A percentile compares a stretch with the other conserved stretches of the same genome.
Conservation (phyloP, 164 flowering plant genomes). For the Sedum album region DNA sequence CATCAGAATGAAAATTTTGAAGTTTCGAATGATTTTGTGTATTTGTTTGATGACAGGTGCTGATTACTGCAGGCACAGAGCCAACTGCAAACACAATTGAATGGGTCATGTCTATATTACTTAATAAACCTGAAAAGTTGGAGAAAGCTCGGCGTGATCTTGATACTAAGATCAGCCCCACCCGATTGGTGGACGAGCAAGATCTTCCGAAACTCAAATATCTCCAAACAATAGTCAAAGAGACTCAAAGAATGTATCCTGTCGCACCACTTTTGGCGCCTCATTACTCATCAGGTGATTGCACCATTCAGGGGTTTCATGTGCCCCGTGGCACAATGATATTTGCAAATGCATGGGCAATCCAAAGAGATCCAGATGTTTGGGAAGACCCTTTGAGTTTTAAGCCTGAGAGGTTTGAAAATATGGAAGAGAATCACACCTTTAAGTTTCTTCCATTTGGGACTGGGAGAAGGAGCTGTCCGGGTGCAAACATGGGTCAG, state of each 20-base stretch:
- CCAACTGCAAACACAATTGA: too few species aligned
- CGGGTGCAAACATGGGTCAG: background rate
- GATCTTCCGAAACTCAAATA: background rate
- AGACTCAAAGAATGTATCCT: background rate
- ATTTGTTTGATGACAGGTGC: too few species aligned
- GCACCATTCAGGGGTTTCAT: too few species aligned
- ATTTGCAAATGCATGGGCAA: too few species aligned
- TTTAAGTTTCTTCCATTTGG: conserved; percentile 5
- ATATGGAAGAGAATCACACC: background rate
- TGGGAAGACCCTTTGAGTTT: conserved; percentile 5
- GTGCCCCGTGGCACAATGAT: too few species aligned
- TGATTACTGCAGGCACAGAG: too few species aligned
- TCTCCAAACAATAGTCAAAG: background rate
- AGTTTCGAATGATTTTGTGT: too few species aligned
- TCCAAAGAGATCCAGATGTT: background rate
- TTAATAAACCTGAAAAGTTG: too few species aligned
- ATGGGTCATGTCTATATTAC: too few species aligned
- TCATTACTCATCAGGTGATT: background rate
- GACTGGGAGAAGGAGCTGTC: conserved; percentile 7
- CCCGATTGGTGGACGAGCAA: background rate
- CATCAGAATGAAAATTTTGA: too few species aligned
- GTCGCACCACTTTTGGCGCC: conserved; percentile 6
- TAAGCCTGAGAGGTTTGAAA: conserved; percentile 5
- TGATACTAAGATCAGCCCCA: too few species aligned
- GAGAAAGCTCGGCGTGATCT: too few species aligned